Evolutionary conservation across 805 yeast species (phyloP), one percentile per base, ranked within the genome.

Genomic region (Lachancea kluyveri): DNA sequence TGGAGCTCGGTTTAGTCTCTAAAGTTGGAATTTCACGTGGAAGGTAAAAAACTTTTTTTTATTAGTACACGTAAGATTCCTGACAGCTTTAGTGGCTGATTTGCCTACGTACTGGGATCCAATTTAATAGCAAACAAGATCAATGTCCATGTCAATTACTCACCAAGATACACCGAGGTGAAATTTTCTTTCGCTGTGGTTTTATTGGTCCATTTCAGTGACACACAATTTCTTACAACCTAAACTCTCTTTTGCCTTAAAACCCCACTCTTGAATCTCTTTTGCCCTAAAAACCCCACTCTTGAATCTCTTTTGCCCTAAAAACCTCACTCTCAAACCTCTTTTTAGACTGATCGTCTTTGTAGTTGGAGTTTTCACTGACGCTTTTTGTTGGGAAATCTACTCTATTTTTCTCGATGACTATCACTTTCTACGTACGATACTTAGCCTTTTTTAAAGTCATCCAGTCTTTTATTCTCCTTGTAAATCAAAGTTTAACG

Each of bases 111-210:
- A 75, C 70, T 70, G 70, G 73, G 78, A 72, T 78, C 88, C 94
- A 79, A 82, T 83, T 83, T 79, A 76, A 75, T 80, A 65, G 87
- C 87, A 79, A 84, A 80, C 94, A 65, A 84, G 86, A 81, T 59
- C 42, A 44, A 69, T 8, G 30, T 26, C 39, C 30, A 29, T 62
- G 79, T 73, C 68, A 57, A 58, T 64, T 81, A 80, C 90, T 81
- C 90, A 81, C 79, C 88, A 57, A 67, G 65, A 54, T 68, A 60
- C 28, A 43, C 56, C 47, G 30, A 28, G 36, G 25, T 23, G 29
- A 24, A 26, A 26, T 30, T 32, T 33, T 19, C 33, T 36, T 39
- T 21, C 28, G 37, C 43, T 21, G 59, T 75, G 76, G 67, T 45
- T 64, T 59, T 60, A 57, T 64, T 63, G 84, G 79, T 78, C 84